These are phyloP conservation scores for Acer saccharum DNA, from an alignment of 345 rosid genomes.

Conservation along the genomic window DNA sequence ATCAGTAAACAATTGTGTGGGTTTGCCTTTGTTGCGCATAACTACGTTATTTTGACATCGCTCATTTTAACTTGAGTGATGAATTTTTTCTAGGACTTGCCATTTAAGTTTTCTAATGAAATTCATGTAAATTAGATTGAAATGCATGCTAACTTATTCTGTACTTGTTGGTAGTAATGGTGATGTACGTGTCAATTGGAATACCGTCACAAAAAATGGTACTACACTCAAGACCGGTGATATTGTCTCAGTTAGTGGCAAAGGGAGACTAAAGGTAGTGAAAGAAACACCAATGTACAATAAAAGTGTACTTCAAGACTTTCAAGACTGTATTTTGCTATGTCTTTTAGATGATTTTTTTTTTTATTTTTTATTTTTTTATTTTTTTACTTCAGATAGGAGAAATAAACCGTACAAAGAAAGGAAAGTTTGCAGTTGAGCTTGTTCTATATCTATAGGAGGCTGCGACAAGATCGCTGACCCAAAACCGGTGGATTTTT, in stretches of 20 bases:
- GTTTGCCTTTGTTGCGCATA: neutral
- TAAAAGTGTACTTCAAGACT: neutral
- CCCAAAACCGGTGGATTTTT: neutral
- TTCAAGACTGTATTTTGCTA: neutral
- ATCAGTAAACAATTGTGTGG: neutral
- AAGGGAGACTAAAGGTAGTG: constrained; percentile 80
- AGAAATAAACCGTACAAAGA: constrained; percentile 73
- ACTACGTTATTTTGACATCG: neutral
- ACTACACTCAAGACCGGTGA: constrained; percentile 74
- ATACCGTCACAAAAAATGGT: constrained; percentile 71
- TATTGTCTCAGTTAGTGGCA: constrained; percentile 81
- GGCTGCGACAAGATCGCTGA: neutral
- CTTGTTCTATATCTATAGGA: constrained; percentile 67
- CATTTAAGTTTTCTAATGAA: neutral
- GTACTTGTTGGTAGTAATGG: constrained; percentile 57
- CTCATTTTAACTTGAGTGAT: neutral
- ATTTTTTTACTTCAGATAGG: constrained; percentile 51
- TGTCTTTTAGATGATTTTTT: constrained; percentile 10
- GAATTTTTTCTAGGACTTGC: neutral
- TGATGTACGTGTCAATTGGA: constrained; percentile 90
- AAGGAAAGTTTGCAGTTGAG: constrained; percentile 80
- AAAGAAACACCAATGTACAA: neutral
- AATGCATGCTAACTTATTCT: neutral
- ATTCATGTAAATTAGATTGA: neutral
- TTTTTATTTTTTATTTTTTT: neutral